Conservation (phyloP, 2,329 filamentous ascomycete species). For the Aureobasidium sp. region DNA sequence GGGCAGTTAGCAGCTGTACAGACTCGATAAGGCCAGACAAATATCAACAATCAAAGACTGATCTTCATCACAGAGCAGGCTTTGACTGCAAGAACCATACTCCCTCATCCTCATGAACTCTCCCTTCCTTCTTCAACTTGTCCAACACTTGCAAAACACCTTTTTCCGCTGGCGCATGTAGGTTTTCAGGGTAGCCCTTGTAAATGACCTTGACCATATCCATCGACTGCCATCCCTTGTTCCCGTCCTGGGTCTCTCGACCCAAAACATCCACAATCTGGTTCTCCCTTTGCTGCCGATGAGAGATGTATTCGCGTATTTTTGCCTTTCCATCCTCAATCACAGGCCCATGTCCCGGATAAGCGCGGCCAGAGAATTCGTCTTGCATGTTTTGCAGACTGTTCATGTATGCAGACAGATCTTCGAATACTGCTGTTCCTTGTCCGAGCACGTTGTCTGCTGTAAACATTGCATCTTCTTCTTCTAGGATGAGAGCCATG, state of each 20-base stretch:
- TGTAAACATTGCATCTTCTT: conserved; percentile 78
- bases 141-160: conserved; percentile 70
- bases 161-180: conserved; percentile 67
- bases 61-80: background rate
- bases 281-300: conserved; percentile 69
- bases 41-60: background rate
- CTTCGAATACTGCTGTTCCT: conserved; percentile 77
- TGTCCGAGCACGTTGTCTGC: conserved; percentile 85
- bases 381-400: conserved; percentile 63
- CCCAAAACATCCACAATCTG: conserved; percentile 61
- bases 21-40: background rate
- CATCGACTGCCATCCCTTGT: conserved; percentile 55
- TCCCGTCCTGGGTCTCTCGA: conserved; percentile 19
- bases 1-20: background rate
- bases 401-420: conserved; percentile 58
- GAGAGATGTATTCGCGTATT: conserved; percentile 74
- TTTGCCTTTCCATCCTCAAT: conserved; percentile 63
- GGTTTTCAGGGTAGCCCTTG: conserved; percentile 61
- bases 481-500: conserved; percentile 65
- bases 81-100: conserved; percentile 8
- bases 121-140: conserved; percentile 70
- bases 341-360: conserved; percentile 80
- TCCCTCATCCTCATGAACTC: conserved; percentile 16
- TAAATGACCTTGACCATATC: conserved; percentile 89
- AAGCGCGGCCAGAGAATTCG: conserved; percentile 59